Base-by-base conservation (phyloP, 2,329 filamentous ascomycete genomes). In the Penicillium sp. region DNA sequence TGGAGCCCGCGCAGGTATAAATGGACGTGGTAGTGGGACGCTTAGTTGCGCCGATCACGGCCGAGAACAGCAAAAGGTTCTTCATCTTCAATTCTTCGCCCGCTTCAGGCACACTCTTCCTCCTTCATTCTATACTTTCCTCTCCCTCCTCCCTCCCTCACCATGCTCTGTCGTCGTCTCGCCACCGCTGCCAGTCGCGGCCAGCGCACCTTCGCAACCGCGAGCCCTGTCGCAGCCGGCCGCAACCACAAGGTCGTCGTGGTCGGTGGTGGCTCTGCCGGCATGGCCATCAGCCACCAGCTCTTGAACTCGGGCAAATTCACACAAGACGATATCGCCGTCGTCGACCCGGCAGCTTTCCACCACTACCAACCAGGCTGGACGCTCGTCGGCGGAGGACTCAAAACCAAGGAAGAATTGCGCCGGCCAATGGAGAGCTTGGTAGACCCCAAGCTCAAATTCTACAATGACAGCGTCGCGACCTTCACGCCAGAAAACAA, bases 361-460 rank as follows among this genome's bases (percentile, higher is more conserved):
- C 79, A 84, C 54, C 71, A 84, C 62, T 84, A 82, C 56, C 80
- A 84, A 58, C 78, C 80, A 1, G 80, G 80, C 37, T 84, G 79
- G 79, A 84, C 80, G 2, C 67, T 84, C 1, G 80, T 83, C 2
- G 80, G 79, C 29, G 79, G 76, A 26, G 80, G 80, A 3, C 67
- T 84, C 26, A 82, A 82, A 60, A 72, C 67, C 31, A 79, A 78
- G 54, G 66, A 80, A 45, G 71, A 80, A 15, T 61, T 83, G 39
- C 70, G 72, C 31, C 60, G 64, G 39, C 73, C 72, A 1, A 55
- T 82, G 26, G 51, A 64, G 3, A 62, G 62, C 32, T 55, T 83
- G 32, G 59, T 83, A 6, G 72, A 81, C 48, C 58, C 74, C n/a
- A 78, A 78, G 52, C 60, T 84, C 44, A 75, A 75, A 51, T 71